phyloP scores from a whole-genome alignment of 2,329 filamentous ascomycete species.

The Ceratocystis eucalypticola region DNA sequence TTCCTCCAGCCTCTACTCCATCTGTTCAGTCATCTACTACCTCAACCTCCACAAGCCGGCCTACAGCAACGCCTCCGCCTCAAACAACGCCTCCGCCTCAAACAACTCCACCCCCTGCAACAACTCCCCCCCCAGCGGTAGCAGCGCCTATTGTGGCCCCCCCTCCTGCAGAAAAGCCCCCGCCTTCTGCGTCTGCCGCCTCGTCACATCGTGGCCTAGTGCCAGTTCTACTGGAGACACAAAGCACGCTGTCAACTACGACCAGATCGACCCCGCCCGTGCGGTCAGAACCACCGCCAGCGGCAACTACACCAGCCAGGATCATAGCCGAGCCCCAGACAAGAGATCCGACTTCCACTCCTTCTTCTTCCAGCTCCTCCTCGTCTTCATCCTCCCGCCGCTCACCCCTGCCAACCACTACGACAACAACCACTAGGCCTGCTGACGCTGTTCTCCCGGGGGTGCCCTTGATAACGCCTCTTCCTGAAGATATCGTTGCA shows the following conservation, averaged over 20 bases:
- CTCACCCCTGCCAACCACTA: background rate
- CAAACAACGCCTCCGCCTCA: background rate
- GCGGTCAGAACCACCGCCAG: background rate
- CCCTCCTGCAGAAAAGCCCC: constrained; percentile 1
- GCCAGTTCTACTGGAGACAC: background rate
- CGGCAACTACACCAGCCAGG: background rate
- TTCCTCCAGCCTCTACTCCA: background rate
- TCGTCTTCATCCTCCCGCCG: background rate
- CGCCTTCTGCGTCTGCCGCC: background rate
- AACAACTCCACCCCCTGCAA: background rate
- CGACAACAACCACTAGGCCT: background rate
- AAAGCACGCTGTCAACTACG: background rate
- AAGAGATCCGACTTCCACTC: background rate
- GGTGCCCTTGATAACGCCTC: constrained; percentile 3
- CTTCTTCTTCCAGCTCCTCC: background rate
- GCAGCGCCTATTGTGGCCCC: background rate
- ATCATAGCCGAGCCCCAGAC: background rate
- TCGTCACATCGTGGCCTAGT: background rate
- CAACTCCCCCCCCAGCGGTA: background rate
- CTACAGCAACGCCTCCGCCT: background rate
- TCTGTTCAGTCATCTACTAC: background rate
- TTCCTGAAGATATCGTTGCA: constrained; percentile 8
- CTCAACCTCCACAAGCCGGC: background rate
- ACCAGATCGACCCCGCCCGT: constrained; percentile 1
- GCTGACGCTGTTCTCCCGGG: background rate